A percentile compares a stretch with the other conserved stretches of the same genome.
phyloP scores from a whole-genome alignment of 2,329 filamentous ascomycete species.

The Stylonectria norvegica region DNA sequence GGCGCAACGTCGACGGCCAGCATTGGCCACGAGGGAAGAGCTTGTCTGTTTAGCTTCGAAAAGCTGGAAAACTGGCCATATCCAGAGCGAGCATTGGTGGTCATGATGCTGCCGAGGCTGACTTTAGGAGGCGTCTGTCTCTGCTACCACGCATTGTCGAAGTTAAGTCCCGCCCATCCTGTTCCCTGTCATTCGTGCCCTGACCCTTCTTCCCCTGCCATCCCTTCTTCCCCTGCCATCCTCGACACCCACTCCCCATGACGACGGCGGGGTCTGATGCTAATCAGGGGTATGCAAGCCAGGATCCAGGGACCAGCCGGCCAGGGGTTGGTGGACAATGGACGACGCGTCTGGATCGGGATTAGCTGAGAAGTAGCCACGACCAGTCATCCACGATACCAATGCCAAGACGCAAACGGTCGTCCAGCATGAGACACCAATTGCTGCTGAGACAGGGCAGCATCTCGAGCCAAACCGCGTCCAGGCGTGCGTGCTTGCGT shows the following conservation, averaged over 20 bases:
- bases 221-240: slow-evolving; percentile 8
- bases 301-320: slow-evolving; percentile 4
- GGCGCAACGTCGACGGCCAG: slow-evolving; percentile 3
- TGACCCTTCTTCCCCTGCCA: not conserved
- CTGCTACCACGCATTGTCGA: too few species aligned
- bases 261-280: slow-evolving; percentile 19
- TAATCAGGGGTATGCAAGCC: slow-evolving; percentile 20
- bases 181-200: not conserved
- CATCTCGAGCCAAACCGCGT: slow-evolving; percentile 6
- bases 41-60: too few species aligned
- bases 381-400: slow-evolving; percentile 21
- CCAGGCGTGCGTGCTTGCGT: slow-evolving; percentile 6
- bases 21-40: slow-evolving; percentile 6
- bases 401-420: slow-evolving; percentile 22
- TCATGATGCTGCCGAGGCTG: too few species aligned
- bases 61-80: too few species aligned
- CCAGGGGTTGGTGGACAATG: slow-evolving; percentile 20
- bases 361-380: slow-evolving; percentile 18
- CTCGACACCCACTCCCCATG: slow-evolving; percentile 9
- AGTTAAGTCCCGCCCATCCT: too few species aligned
- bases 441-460: slow-evolving; percentile 13
- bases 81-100: slow-evolving; percentile 1
- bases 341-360: slow-evolving; percentile 17
- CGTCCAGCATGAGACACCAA: slow-evolving; percentile 18
- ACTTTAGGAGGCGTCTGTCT: too few species aligned